A percentile compares a stretch with the other conserved stretches of the same genome.
Evolutionary conservation across 2,329 filamentous ascomycete genomes (phyloP).

Genomic region (Gyromitra esculenta): DNA sequence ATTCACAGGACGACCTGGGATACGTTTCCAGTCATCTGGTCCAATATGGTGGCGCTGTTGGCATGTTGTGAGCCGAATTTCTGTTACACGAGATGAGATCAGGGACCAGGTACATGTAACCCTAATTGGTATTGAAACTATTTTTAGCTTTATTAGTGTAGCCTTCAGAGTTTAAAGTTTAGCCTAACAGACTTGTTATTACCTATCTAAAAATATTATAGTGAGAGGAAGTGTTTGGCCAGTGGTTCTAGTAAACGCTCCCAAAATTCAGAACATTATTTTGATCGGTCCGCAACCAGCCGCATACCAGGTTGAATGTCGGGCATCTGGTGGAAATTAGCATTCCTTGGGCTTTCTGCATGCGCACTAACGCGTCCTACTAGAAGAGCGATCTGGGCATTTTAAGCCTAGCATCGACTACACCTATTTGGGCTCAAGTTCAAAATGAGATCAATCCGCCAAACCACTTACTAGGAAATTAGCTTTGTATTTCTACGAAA

Average conservation of each 20-base stretch:
- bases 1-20: neutral
- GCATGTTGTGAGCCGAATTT: neutral
- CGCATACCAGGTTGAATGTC: neutral
- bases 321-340: slow-evolving; percentile 9
- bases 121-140: neutral
- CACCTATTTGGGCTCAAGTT: neutral
- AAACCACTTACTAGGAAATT: neutral
- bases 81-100: neutral
- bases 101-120: neutral
- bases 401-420: neutral
- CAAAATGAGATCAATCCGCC: neutral
- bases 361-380: neutral
- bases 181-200: neutral
- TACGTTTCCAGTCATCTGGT: neutral
- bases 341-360: neutral
- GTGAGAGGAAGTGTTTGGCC: neutral
- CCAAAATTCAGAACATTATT: neutral
- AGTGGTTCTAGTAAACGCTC: neutral
- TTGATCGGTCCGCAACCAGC: neutral
- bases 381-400: neutral
- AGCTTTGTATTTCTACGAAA: too few relatives aligned
- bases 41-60: neutral
- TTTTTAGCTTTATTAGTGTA: neutral
- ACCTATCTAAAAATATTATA: neutral
- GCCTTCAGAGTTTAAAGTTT: neutral